Percentiles rank a stretch among this genome's conserved stretches.
These are phyloP conservation scores for Urochloa ruziziensis DNA, from an alignment of 176 grass and related monocot species.

Conservation along the genomic window DNA sequence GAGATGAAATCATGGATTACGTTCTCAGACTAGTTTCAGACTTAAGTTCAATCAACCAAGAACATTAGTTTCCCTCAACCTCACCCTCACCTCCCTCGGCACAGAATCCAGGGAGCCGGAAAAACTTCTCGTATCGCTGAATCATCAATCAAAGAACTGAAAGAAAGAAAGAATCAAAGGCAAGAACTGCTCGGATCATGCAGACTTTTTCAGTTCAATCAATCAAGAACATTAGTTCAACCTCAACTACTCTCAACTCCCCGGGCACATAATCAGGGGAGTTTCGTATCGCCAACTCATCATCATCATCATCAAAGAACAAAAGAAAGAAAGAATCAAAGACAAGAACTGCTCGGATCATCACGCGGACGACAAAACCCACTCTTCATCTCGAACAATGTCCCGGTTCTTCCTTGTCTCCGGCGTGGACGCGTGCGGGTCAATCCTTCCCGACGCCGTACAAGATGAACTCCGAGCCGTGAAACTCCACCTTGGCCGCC, in stretches of 20 bases:
- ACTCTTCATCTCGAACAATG: not conserved
- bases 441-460: not conserved
- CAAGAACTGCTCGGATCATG: conserved; percentile 5
- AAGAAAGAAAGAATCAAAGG: not conserved
- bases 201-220: too few species aligned
- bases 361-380: not conserved
- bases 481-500: conserved; percentile 7
- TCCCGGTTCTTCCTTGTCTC: not conserved
- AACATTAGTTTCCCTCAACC: not conserved
- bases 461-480: conserved; percentile 22
- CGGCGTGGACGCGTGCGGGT: not conserved
- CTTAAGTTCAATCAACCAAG: not conserved
- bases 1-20: not conserved
- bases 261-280: not conserved
- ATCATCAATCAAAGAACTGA: not conserved
- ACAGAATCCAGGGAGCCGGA: not conserved
- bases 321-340: not conserved
- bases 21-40: not conserved
- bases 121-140: not conserved
- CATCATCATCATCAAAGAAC: not conserved
- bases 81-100: not conserved
- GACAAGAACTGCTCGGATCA: conserved; percentile 8
- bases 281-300: not conserved
- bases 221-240: not conserved
- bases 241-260: not conserved